A percentile compares a stretch with the other conserved stretches of the same genome.
These are phyloP conservation scores for Saksenaea oblongispora DNA, from an alignment of 371 early-diverging fungal species.

Conservation along the genomic window DNA sequence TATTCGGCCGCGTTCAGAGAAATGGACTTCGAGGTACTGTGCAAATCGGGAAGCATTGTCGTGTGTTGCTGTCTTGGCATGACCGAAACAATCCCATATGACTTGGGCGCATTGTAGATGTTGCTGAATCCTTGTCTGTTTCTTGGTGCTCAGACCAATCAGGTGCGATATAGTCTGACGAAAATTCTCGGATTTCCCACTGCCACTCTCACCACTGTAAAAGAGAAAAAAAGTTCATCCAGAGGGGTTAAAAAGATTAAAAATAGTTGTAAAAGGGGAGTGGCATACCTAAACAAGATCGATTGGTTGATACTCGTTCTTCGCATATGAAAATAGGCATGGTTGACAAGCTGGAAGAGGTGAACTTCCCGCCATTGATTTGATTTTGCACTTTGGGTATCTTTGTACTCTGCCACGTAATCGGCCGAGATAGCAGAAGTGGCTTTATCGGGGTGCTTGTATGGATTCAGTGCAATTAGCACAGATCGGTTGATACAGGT, in stretches of 20 bases:
- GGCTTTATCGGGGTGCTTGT: conserved; percentile 9
- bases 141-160: conserved; percentile 71
- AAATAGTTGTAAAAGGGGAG: conserved; percentile 28
- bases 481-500: conserved; percentile 62
- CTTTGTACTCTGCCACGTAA: conserved; percentile 37
- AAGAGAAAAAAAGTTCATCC: neutral
- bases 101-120: conserved; percentile 69
- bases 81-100: conserved; percentile 79
- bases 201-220: conserved; percentile 84
- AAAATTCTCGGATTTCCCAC: conserved; percentile 82
- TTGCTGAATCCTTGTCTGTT: conserved; percentile 75
- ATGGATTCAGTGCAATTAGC: conserved; percentile 55
- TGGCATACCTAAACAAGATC: conserved; percentile 64
- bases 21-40: conserved; percentile 85
- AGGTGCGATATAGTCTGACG: conserved; percentile 66
- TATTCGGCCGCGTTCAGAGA: conserved; percentile 83
- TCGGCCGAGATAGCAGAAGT: conserved; percentile 13
- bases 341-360: conserved; percentile 43
- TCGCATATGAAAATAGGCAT: conserved; percentile 47
- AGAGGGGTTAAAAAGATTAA: neutral
- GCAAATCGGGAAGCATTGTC: conserved; percentile 85
- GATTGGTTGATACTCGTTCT: conserved; percentile 50
- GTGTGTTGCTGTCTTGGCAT: conserved; percentile 76
- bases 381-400: conserved; percentile 46
- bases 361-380: conserved; percentile 39